Evolutionary conservation across 2,329 filamentous ascomycete species (phyloP).

Genomic region (Neofusicoccum sp.): DNA sequence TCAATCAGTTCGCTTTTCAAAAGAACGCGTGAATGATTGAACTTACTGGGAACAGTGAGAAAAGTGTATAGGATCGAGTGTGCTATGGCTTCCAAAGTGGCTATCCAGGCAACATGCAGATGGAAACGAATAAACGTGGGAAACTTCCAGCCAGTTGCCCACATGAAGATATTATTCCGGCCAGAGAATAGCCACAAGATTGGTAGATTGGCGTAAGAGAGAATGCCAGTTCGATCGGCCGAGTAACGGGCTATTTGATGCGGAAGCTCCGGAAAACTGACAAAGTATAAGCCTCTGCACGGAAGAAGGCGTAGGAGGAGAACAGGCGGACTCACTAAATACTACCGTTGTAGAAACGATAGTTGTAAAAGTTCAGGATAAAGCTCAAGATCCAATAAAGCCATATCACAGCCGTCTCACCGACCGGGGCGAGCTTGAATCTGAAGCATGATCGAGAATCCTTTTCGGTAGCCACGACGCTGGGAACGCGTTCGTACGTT

Average conservation of each 20-base stretch:
- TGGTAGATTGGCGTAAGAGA: neutral
- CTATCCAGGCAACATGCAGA: constrained; percentile 63
- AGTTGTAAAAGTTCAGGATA: neutral
- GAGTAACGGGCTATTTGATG: neutral
- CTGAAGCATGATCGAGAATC: constrained; percentile 1
- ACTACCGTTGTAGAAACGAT: constrained; percentile 5
- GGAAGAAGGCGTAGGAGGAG: neutral
- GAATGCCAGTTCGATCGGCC: neutral
- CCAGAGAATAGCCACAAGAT: constrained; percentile 64
- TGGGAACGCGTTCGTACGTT: neutral
- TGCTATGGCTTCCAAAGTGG: constrained; percentile 60
- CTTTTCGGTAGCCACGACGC: neutral
- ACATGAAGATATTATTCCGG: constrained; percentile 65
- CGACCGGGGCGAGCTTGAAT: neutral
- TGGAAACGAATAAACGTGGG: constrained; percentile 66
- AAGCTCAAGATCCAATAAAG: neutral
- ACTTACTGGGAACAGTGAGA: constrained; percentile 24
- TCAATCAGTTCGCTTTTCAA: neutral
- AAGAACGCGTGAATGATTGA: neutral
- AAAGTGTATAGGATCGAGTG: constrained; percentile 62
- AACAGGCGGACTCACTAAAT: constrained; percentile 4
- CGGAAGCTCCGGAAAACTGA: neutral
- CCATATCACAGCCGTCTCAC: neutral
- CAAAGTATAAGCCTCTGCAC: neutral
- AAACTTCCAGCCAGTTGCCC: constrained; percentile 68